These are phyloP conservation scores for Aspergillus phoenicis DNA, from an alignment of 2,329 filamentous ascomycete species.

Conservation along the genomic window DNA sequence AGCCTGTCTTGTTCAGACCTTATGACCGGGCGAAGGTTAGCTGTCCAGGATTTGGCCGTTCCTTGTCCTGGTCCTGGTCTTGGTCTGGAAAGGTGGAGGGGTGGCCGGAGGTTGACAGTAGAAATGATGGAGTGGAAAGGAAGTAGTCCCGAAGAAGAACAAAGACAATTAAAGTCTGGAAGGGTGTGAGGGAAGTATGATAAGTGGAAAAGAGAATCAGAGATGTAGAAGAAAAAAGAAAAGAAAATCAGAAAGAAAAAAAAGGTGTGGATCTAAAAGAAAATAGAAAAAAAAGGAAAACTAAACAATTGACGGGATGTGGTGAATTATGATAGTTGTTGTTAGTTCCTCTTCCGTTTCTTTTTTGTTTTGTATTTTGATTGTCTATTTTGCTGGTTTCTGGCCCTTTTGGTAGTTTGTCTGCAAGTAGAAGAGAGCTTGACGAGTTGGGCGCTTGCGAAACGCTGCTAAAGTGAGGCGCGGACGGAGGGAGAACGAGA, in stretches of 20 bases:
- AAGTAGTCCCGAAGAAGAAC: not conserved
- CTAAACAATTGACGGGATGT: not conserved
- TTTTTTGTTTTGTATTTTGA: not conserved
- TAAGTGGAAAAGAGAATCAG: too few species aligned
- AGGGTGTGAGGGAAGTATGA: constrained; percentile 5
- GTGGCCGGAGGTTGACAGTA: not conserved
- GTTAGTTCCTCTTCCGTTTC: constrained; percentile 1
- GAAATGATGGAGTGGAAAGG: not conserved
- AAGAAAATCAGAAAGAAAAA: not conserved
- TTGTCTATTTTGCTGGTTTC: constrained; percentile 2
- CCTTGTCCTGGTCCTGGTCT: not conserved
- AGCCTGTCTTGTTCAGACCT: constrained; percentile 29
- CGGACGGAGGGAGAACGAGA: constrained; percentile 6
- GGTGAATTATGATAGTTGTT: not conserved
- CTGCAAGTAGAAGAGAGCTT: constrained; percentile 10
- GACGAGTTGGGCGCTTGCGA: constrained; percentile 15
- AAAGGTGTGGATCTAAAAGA: not conserved
- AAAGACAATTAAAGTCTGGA: not conserved
- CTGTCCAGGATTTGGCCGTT: constrained; percentile 6
- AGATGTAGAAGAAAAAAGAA: constrained; percentile 5
- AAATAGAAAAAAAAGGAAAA: not conserved
- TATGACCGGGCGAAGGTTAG: constrained; percentile 12
- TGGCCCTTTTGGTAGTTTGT: not conserved
- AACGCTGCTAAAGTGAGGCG: constrained; percentile 19
- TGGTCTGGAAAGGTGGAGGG: not conserved